Evolutionary conservation across 2,329 filamentous ascomycete genomes (phyloP), one percentile per base, ranked within the genome.

Genomic region (Microdochium trichocladiopsis): DNA sequence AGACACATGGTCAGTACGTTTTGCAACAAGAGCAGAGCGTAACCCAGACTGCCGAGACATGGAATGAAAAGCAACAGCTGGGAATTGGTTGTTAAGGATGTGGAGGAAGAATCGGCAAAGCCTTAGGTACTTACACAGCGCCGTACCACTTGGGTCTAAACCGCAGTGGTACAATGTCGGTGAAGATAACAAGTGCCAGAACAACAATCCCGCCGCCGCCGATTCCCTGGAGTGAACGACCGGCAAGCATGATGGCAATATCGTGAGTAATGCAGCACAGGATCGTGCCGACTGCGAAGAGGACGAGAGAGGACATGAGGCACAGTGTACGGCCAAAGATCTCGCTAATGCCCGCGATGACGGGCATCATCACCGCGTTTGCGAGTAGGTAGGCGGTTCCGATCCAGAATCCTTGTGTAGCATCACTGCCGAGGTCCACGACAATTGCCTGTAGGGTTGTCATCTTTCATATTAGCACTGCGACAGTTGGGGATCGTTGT

Each of bases 261-360:
- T 56, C 55, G 12, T 63, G 59, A 1, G 71, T 64, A 5, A 66
- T 51, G 18, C 64, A 65, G 53, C 72, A 74, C 10, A 72, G 54
- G 22, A 72, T 58, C 2, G 71, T 76, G 12, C 74, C 75, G 23
- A 63, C 36, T 1, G 66, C 68, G 58, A 80, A 80, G 56, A 76
- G 56, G 1, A 56, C 25, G 11, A 71, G 56, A n/a, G 68, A 58
- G 45, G 66, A 61, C 24, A 64, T 63, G 18, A 72, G 56, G 28
- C 64, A 63, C 41, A 63, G 58, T 12, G 67, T 66, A 2, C 69
- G 62, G 24, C 68, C 67, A 33, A 69, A 62, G 56, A 73, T 56
- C 51, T 66, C 59, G 64, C 63, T 60, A 52, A 71, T 52, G 47
- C 69, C 63, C 53, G 62, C 63, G 22, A 66, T 55, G 33, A 63